Conservation (phyloP, 2,329 filamentous ascomycete genomes). For the Diaporthe sp. region DNA sequence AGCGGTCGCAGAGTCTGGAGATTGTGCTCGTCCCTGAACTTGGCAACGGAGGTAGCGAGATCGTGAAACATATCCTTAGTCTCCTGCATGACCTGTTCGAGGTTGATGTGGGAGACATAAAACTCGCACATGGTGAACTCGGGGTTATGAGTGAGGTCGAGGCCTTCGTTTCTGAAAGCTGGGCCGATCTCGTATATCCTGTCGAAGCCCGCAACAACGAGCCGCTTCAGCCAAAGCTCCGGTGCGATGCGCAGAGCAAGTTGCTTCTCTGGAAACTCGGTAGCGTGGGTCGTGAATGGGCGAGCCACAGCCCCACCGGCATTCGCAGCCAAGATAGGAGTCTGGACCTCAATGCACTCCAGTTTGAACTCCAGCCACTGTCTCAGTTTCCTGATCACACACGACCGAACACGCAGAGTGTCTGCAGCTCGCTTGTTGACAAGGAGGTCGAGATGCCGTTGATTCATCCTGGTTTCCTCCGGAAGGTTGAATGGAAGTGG, state of each 20-base stretch:
- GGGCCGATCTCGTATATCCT: slow-evolving; percentile 94
- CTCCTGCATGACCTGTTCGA: slow-evolving; percentile 79
- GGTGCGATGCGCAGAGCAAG: slow-evolving; percentile 90
- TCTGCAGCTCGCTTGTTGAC: slow-evolving; percentile 79
- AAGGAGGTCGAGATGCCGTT: slow-evolving; percentile 89
- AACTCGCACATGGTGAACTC: slow-evolving; percentile 99
- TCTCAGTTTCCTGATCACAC: slow-evolving; percentile 77
- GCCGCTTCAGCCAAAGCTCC: slow-evolving; percentile 93
- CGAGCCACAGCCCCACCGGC: slow-evolving; percentile 91
- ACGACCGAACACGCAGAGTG: slow-evolving; percentile 79
- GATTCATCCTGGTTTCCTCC: slow-evolving; percentile 79
- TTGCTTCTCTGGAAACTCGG: slow-evolving; percentile 79
- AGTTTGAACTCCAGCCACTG: slow-evolving; percentile 70
- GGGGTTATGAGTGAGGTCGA: slow-evolving; percentile 93
- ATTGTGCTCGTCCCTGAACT: slow-evolving; percentile 8
- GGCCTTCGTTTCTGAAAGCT: slow-evolving; percentile 92
- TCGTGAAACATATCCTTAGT: slow-evolving; percentile 80
- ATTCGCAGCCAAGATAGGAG: slow-evolving; percentile 85
- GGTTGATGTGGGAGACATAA: slow-evolving; percentile 87
- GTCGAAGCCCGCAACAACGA: slow-evolving; percentile 90
- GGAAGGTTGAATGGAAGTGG: slow-evolving; percentile 82
- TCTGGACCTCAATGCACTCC: slow-evolving; percentile 78
- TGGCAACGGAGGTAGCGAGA: slow-evolving; percentile 58
- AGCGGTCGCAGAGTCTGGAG: not conserved
- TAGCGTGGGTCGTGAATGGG: slow-evolving; percentile 85